Percentiles rank a stretch among this genome's conserved stretches.
Evolutionary conservation across 2,329 filamentous ascomycete species (phyloP).

Genomic region (Talaromyces sp.): DNA sequence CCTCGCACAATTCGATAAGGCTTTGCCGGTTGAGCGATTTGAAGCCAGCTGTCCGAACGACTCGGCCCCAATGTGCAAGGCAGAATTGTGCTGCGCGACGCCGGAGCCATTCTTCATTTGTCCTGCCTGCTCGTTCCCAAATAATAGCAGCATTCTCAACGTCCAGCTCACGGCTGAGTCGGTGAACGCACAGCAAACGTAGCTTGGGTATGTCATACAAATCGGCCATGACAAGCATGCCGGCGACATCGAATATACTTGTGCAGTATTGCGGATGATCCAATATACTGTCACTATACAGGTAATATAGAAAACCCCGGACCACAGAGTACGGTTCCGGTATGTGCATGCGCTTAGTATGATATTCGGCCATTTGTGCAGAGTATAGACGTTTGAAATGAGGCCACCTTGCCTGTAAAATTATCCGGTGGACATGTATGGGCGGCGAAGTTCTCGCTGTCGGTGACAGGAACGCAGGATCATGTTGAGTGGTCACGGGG

Average conservation of each 20-base stretch:
- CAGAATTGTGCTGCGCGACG: constrained; percentile 84
- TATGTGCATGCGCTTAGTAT: constrained; percentile 96
- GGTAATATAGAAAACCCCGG: constrained; percentile 88
- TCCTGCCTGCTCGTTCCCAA: constrained; percentile 88
- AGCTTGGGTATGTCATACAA: constrained; percentile 96
- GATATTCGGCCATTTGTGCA: constrained; percentile 94
- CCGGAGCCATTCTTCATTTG: constrained; percentile 90
- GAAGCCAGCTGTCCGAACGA: constrained; percentile 87
- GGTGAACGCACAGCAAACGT: constrained; percentile 83
- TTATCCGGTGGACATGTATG: constrained; percentile 92
- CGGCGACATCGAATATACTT: constrained; percentile 77
- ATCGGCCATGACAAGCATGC: constrained; percentile 94
- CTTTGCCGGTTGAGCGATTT: constrained; percentile 71
- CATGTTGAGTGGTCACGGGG: constrained; percentile 22
- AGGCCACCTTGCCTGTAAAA: constrained; percentile 91
- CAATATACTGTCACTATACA: constrained; percentile 89
- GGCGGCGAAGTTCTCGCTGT: constrained; percentile 63
- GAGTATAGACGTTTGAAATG: constrained; percentile 91
- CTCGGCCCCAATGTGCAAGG: constrained; percentile 88
- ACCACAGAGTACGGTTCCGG: constrained; percentile 94
- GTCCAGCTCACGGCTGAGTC: constrained; percentile 84
- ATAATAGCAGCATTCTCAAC: constrained; percentile 92
- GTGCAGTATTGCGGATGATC: constrained; percentile 58
- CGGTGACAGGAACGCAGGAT: constrained; percentile 33
- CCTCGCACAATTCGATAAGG: constrained; percentile 86